These are phyloP conservation scores for Perilla frutescens DNA, from an alignment of 257 asterid species.

Conservation along the genomic window DNA sequence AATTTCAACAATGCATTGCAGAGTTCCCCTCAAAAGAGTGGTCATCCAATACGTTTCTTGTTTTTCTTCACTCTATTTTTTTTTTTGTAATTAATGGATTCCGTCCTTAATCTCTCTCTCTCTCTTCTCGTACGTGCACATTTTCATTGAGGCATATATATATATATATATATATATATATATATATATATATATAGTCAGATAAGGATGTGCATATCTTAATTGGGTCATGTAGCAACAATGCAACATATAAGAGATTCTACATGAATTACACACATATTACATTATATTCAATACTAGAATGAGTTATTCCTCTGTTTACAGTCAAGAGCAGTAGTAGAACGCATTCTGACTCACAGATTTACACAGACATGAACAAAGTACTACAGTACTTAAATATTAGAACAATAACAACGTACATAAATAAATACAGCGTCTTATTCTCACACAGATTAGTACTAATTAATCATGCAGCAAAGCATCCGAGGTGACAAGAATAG, in stretches of 20 bases:
- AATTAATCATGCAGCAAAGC: slow-evolving; percentile 53
- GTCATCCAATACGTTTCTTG: not conserved
- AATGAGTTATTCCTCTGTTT: slow-evolving; percentile 23
- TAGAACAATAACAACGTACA: slow-evolving; percentile 6
- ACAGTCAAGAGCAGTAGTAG: slow-evolving; percentile 18
- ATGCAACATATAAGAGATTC: not conserved
- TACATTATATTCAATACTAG: slow-evolving; percentile 26
- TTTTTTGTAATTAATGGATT: not conserved
- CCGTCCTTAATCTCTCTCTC: too few relatives aligned
- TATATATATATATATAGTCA: too few relatives aligned
- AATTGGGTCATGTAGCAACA: too few relatives aligned
- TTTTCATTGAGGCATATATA: not conserved
- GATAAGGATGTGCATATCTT: too few relatives aligned
- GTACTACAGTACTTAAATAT: slow-evolving; percentile 12
- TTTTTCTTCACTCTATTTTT: not conserved
- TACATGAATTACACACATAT: slow-evolving; percentile 13
- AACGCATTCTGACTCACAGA: slow-evolving; percentile 5
- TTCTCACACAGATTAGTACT: slow-evolving; percentile 28
- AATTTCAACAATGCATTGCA: not conserved
- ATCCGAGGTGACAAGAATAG: slow-evolving; percentile 77
- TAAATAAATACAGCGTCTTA: slow-evolving; percentile 29
- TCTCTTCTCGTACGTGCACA: too few relatives aligned
- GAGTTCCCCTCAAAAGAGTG: not conserved
- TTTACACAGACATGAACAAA: slow-evolving; percentile 10
- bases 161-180: not conserved